Conservation (phyloP, 495 filamentous ascomycete species). For the Tricharina praecox region DNA sequence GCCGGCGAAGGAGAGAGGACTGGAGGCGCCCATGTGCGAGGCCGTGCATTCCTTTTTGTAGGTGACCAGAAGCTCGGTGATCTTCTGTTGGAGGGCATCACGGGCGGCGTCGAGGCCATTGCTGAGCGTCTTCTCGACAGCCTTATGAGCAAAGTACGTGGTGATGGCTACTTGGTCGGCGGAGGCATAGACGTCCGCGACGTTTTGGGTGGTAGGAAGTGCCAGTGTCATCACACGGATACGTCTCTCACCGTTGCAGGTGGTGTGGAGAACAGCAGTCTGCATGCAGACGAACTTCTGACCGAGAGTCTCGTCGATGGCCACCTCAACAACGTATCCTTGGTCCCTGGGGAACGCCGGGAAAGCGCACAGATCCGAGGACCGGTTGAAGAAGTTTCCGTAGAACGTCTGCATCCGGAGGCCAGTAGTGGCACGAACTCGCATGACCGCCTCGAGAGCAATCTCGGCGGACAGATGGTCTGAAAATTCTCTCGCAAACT, state of each 20-base stretch:
- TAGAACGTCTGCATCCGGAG: slow-evolving; percentile 96
- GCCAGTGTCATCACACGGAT: slow-evolving; percentile 90
- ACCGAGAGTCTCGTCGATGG: slow-evolving; percentile 85
- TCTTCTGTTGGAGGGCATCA: slow-evolving; percentile 74
- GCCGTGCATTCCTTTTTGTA: slow-evolving; percentile 94
- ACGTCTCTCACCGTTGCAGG: slow-evolving; percentile 87
- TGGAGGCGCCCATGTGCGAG: slow-evolving; percentile 76
- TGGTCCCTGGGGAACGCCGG: slow-evolving; percentile 95
- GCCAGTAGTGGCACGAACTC: slow-evolving; percentile 86
- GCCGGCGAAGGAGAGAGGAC: slow-evolving; percentile 65
- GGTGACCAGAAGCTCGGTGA: slow-evolving; percentile 82
- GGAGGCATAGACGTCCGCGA: slow-evolving; percentile 84
- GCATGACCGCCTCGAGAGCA: slow-evolving; percentile 85
- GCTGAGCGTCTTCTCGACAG: slow-evolving; percentile 73
- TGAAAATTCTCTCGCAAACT: slow-evolving; percentile 91
- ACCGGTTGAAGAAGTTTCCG: slow-evolving; percentile 97
- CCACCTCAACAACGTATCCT: slow-evolving; percentile 95
- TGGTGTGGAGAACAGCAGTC: slow-evolving; percentile 92
- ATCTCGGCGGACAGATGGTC: slow-evolving; percentile 92
- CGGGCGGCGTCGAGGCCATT: slow-evolving; percentile 78
- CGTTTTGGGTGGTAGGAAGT: slow-evolving; percentile 73
- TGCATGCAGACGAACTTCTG: slow-evolving; percentile 92
- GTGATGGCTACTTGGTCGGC: slow-evolving; percentile 88
- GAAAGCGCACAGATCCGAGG: slow-evolving; percentile 92
- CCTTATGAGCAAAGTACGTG: slow-evolving; percentile 92